These are phyloP conservation scores for Hyphopichia wangnamkhiaoensis DNA, from an alignment of 1,139 yeast species.

Conservation along the genomic window DNA sequence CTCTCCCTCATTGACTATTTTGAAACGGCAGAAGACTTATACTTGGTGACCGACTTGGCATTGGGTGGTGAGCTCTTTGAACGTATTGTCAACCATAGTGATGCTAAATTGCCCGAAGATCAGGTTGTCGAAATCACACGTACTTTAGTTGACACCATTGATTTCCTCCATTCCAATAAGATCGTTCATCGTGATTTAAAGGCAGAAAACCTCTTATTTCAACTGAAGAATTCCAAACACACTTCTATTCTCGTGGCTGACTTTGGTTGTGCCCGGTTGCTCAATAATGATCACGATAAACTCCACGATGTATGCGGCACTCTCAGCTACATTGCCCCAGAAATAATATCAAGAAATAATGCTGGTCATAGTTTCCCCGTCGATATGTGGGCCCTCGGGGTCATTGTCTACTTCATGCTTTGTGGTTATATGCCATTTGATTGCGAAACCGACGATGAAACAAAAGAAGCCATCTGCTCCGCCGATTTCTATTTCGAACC, in stretches of 20 bases:
- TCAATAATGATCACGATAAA: slow-evolving; percentile 23
- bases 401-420: slow-evolving; percentile 66
- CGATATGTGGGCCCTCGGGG: slow-evolving; percentile 82
- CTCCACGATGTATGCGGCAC: slow-evolving; percentile 55
- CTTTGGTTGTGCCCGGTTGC: slow-evolving; percentile 59
- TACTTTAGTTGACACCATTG: slow-evolving; percentile 30
- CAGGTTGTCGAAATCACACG: slow-evolving; percentile 49
- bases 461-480: slow-evolving; percentile 57
- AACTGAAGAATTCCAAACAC: slow-evolving; percentile 14
- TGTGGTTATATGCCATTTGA: slow-evolving; percentile 82
- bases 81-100: slow-evolving; percentile 46
- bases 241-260: slow-evolving; percentile 66
- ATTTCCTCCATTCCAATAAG: slow-evolving; percentile 30
- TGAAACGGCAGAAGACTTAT: slow-evolving; percentile 61
- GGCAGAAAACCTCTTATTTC: slow-evolving; percentile 42
- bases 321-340: slow-evolving; percentile 77
- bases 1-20: slow-evolving; percentile 68
- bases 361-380: slow-evolving; percentile 59
- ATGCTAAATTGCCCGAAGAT: slow-evolving; percentile 32
- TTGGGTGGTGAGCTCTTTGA: slow-evolving; percentile 72
- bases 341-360: slow-evolving; percentile 47
- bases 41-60: slow-evolving; percentile 67
- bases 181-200: slow-evolving; percentile 47
- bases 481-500: slow-evolving; percentile 66
- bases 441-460: slow-evolving; percentile 71